Evolutionary conservation across 2,329 filamentous ascomycete species (phyloP).

Genomic region (Fusarium sacchari): DNA sequence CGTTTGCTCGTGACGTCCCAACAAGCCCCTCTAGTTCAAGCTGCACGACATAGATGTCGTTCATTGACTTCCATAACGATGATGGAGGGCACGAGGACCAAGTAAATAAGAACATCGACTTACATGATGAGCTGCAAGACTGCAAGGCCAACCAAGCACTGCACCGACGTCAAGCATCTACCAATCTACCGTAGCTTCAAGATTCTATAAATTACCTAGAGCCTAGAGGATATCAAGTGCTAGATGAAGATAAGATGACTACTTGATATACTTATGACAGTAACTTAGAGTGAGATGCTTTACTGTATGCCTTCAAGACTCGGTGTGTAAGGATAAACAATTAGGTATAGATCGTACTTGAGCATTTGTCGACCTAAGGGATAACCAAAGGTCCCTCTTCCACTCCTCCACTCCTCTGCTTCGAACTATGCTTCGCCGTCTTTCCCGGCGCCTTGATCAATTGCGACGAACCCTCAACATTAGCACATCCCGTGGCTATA

Average conservation of each 20-base stretch:
- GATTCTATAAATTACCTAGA: not conserved
- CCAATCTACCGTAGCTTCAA: slow-evolving; percentile 4
- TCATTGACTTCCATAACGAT: not conserved
- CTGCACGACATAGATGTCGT: not conserved
- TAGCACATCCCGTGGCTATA: not conserved
- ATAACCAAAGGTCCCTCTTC: not conserved
- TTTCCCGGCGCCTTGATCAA: not conserved
- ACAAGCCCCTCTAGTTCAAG: not conserved
- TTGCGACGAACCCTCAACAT: not conserved
- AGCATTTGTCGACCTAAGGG: not conserved
- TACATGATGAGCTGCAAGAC: not conserved
- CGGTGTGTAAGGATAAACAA: not conserved
- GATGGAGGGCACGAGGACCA: not conserved
- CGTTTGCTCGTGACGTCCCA: not conserved
- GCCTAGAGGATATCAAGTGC: not conserved
- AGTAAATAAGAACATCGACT: not conserved
- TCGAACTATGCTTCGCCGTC: not conserved
- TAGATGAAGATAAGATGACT: not conserved
- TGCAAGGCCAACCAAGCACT: not conserved
- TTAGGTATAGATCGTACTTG: not conserved
- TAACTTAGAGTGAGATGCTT: not conserved
- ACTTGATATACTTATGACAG: too few relatives aligned
- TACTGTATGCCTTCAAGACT: not conserved
- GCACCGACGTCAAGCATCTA: not conserved
- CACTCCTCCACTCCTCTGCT: not conserved